Base-by-base conservation (phyloP, 306 rosid genomes). In the Macrotyloma uniflorum region DNA sequence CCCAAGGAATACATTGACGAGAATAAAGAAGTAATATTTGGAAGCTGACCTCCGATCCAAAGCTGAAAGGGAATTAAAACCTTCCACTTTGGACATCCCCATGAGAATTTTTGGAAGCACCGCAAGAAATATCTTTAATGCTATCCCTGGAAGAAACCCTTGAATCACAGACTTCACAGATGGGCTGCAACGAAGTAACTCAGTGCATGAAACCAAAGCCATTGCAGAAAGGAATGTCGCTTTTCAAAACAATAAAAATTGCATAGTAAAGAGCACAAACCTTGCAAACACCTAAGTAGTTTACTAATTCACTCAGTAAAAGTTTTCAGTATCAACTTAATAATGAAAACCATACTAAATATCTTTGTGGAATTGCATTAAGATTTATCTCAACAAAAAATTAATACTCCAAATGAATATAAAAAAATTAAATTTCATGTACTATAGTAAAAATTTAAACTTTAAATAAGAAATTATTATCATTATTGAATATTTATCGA, bases 91-190 rank as follows among this genome's bases (percentile, higher is more conserved):
- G 59, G 98, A 92, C 98, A 94, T 92, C 2, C 87, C 0, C 97
- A 90, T 92, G 16, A 92, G 83, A 67, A 94, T 65, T 58, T 46
- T 89, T 50, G 98, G 97, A 73, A 94, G 97, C 66, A 90, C 2
- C 36, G 73, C 70, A 22, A 94, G 97, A 78, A 94, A 94, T 83
- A 94, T 67, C 90, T 94, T 94, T 19, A 94, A 83, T 68, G 90
- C 93, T 55, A 92, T 85, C 71, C 98, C 98, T 38, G 98, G 98
- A 59, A 94, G 81, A 88, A 92, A 94, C 70, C 98, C 98, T 87
- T 94, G 95, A 73, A 94, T 81, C 16, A 94, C 66, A 80, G 93
- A 84, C 88, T 85, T 89, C 20, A 92, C 59, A 30, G 85, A 64
- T 13, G 83, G 53, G 87, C 98, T 94, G 94, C 72, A 82, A 80